Conservation (phyloP, 1,139 yeast genomes). For the Kodamaea derodonti region DNA sequence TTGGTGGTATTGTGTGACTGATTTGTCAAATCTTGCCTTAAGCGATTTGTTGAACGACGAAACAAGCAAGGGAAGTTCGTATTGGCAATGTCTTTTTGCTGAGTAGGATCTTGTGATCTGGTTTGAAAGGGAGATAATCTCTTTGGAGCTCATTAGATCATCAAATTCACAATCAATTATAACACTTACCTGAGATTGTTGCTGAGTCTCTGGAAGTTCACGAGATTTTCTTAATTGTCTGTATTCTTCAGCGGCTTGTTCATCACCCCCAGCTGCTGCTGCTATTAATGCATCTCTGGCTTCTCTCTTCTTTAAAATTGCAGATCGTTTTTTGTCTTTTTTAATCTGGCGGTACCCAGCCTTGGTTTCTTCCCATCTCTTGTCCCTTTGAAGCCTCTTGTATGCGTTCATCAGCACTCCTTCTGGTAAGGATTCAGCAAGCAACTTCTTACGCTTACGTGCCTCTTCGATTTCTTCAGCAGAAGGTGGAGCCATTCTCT, state of each 20-base stretch:
- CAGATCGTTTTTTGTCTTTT: constrained; percentile 51
- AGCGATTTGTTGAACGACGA: constrained; percentile 67
- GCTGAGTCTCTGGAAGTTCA: constrained; percentile 38
- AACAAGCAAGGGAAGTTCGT: constrained; percentile 57
- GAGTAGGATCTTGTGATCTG: constrained; percentile 84
- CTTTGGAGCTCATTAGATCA: constrained; percentile 78
- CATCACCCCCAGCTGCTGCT: constrained; percentile 16
- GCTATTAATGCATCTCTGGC: constrained; percentile 18
- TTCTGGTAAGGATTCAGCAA: constrained; percentile 48
- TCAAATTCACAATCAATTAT: constrained; percentile 89
- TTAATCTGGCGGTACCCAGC: constrained; percentile 51
- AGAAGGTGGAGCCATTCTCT: constrained; percentile 11
- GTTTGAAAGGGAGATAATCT: constrained; percentile 69
- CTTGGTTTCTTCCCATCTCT: constrained; percentile 62
- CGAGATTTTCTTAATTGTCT: constrained; percentile 28
- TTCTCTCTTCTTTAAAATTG: constrained; percentile 29
- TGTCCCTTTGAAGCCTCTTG: constrained; percentile 63
- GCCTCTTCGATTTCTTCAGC: constrained; percentile 15
- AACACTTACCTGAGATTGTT: constrained; percentile 46
- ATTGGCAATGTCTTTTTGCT: constrained; percentile 60
- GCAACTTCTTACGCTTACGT: constrained; percentile 15
- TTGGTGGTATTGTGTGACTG: constrained; percentile 51
- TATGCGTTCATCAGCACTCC: constrained; percentile 85
- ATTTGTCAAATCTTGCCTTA: constrained; percentile 62
- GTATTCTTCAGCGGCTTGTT: constrained; percentile 16